phyloP scores from a whole-genome alignment of 805 yeast species.

The Metschnikowia borealis region DNA sequence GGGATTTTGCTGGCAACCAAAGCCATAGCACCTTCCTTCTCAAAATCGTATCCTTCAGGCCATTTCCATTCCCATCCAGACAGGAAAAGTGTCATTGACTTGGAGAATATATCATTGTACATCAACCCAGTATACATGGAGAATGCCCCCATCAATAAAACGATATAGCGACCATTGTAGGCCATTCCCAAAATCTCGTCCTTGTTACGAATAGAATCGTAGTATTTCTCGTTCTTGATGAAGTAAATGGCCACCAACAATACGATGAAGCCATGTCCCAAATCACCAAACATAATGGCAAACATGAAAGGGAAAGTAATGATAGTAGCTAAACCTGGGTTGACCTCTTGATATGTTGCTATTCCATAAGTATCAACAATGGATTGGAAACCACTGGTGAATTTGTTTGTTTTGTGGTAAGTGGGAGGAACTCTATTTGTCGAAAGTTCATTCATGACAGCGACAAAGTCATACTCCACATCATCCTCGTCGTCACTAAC shows the following conservation, averaged over 20 bases:
- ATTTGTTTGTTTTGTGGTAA: conserved; percentile 64
- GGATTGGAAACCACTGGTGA: conserved; percentile 64
- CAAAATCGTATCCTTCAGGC: conserved; percentile 40
- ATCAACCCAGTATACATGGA: conserved; percentile 73
- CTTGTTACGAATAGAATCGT: conserved; percentile 51
- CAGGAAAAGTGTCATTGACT: conserved; percentile 60
- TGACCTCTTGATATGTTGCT: conserved; percentile 70
- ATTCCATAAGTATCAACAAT: conserved; percentile 77
- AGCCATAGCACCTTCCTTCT: conserved; percentile 25
- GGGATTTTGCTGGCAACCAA: conserved; percentile 42
- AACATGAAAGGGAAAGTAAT: conserved; percentile 80
- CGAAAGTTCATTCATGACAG: conserved; percentile 52
- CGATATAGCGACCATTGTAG: conserved; percentile 63
- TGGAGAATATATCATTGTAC: conserved; percentile 70
- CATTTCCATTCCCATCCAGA: conserved; percentile 65
- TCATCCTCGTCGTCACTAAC: conserved; percentile 20
- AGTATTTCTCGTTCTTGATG: conserved; percentile 50
- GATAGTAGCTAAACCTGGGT: conserved; percentile 70
- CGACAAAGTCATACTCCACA: conserved; percentile 19
- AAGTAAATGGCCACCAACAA: conserved; percentile 51
- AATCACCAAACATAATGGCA: conserved; percentile 81
- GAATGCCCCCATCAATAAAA: conserved; percentile 65
- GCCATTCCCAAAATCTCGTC: conserved; percentile 81
- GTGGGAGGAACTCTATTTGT: conserved; percentile 72
- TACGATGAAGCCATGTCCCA: conserved; percentile 71